These are phyloP conservation scores for Cyberlindnera japonica DNA, from an alignment of 805 yeast genomes.

Conservation along the genomic window DNA sequence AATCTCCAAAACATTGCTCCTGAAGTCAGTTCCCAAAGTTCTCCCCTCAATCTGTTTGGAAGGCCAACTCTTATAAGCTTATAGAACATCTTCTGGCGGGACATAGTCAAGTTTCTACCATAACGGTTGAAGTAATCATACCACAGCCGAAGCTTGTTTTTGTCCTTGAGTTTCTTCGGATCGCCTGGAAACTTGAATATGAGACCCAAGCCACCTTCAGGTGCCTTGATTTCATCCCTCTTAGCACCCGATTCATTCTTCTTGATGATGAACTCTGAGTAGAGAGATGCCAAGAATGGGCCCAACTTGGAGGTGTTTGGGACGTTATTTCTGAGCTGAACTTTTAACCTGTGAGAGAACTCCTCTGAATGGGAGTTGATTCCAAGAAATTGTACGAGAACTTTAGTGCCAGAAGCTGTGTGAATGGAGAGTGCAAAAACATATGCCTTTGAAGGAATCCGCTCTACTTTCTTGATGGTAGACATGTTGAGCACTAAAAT, in stretches of 20 bases:
- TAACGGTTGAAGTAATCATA: constrained; percentile 80
- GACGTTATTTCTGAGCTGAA: constrained; percentile 58
- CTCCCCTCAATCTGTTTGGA: constrained; percentile 94
- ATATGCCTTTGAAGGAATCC: constrained; percentile 72
- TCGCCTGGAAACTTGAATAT: constrained; percentile 88
- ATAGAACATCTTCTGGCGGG: constrained; percentile 72
- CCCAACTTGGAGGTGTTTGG: constrained; percentile 57
- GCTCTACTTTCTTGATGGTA: constrained; percentile 78
- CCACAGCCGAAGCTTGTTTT: constrained; percentile 88
- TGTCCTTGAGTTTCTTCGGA: constrained; percentile 69
- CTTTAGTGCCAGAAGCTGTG: constrained; percentile 59
- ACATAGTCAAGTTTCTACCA: constrained; percentile 78
- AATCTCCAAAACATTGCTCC: constrained; percentile 80
- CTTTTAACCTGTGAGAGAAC: constrained; percentile 68
- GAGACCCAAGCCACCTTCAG: constrained; percentile 85
- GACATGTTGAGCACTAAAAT: constrained; percentile 69
- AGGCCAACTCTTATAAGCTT: constrained; percentile 85
- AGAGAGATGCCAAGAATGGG: constrained; percentile 65
- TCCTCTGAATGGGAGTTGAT: constrained; percentile 73
- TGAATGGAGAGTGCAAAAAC: constrained; percentile 74
- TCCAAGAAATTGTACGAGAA: constrained; percentile 75
- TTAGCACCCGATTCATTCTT: constrained; percentile 35
- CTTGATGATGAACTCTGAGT: constrained; percentile 80
- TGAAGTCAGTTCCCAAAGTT: constrained; percentile 88
- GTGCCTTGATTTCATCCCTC: constrained; percentile 44